Base-by-base conservation (phyloP, 164 flowering plant species). In the Nymphaea colorata region DNA sequence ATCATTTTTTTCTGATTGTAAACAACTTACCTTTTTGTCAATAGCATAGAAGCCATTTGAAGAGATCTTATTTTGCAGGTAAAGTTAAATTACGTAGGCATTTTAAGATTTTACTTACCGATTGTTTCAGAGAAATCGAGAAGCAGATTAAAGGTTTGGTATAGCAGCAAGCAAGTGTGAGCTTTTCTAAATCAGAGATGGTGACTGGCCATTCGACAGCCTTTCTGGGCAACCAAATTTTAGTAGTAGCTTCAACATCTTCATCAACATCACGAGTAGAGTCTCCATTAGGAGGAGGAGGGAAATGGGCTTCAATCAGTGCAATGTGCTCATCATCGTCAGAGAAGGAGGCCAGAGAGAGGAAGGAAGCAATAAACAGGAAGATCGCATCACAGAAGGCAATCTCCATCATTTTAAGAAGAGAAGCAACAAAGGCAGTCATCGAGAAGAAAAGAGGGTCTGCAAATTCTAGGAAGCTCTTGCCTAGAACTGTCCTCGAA, bases 341-440 rank as follows among this genome's bases (percentile, higher is more conserved):
- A 61, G 64, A 36, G 25, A 17, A 61, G 16, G 64, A n/a, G 64
- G 64, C 8, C 6, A 69, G 64, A 57, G 93, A 87, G 81, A 87
- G 89, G 71, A 88, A 73, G 72, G 95, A 86, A 73, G 90, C 84
- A 67, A 84, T 79, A 71, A 89, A 89, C 80, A 73, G 77, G 61
- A 94, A 91, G 76, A 83, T 89, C 5, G 98, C 96, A 3, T 88
- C 96, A 2, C 71, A 79, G 78, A 94, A 94, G 73, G 98, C 98
- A 0, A 83, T 94, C 12, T 94, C 97, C 11, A 72, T 94, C 15
- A 86, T 91, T 42, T 79, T 91, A 12, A 69, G 96, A 14, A 75
- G 97, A 74, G 98, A 94, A 62, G 95, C 97, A 3, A 88, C 96
- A 0, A 91, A 88, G 69, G 97, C 91, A 4, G 77, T 89, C 2